phyloP scores from a whole-genome alignment of 257 asterid genomes.

The Rauvolfia tetraphylla region DNA sequence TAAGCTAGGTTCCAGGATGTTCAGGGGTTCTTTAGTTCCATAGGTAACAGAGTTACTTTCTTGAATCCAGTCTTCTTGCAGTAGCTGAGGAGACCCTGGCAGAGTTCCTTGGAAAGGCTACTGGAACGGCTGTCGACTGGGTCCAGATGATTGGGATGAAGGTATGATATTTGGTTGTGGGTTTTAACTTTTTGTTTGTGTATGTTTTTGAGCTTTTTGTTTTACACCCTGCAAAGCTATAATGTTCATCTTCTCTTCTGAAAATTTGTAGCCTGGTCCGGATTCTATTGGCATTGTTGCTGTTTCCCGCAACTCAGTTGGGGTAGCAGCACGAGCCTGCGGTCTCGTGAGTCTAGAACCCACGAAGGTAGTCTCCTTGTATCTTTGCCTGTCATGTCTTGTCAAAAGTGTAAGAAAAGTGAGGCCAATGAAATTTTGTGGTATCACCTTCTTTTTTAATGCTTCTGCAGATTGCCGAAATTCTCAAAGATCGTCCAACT shows the following conservation, averaged over 20 bases:
- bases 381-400: neutral
- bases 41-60: neutral
- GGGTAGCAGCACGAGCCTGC: constrained; percentile 99
- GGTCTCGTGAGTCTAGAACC: constrained; percentile 99
- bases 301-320: constrained; percentile 93
- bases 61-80: constrained; percentile 65
- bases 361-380: constrained; percentile 59
- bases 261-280: constrained; percentile 94
- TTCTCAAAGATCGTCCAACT: constrained; percentile 92
- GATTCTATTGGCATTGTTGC: constrained; percentile 99
- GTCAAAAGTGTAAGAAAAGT: neutral
- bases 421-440: neutral
- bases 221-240: neutral
- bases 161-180: constrained; percentile 42
- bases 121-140: constrained; percentile 99
- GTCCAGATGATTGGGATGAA: constrained; percentile 99
- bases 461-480: constrained; percentile 74
- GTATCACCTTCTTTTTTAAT: neutral
- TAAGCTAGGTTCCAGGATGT: neutral
- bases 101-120: constrained; percentile 99
- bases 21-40: neutral
- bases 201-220: neutral
- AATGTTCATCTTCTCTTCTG: constrained; percentile 2
- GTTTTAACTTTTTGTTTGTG: neutral
- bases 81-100: constrained; percentile 99